These are phyloP conservation scores for Wickerhamiella siamensis DNA, from an alignment of 805 yeast species.

Conservation along the genomic window DNA sequence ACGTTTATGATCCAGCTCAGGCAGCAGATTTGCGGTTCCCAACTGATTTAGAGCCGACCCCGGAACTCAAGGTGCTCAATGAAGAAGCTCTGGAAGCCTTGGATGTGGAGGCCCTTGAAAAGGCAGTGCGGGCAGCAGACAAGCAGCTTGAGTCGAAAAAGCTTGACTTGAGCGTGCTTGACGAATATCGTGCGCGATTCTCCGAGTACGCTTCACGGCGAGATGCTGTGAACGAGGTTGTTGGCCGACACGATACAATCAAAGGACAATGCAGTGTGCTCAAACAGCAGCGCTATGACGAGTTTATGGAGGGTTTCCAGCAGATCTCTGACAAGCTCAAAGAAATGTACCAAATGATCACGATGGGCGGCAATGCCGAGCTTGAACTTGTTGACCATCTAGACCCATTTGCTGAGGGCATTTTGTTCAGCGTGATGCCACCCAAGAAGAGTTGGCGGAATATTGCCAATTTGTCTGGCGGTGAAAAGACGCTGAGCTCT, in stretches of 20 bases:
- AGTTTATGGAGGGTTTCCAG: slow-evolving; percentile 87
- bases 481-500: slow-evolving; percentile 91
- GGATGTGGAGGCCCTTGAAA: slow-evolving; percentile 11
- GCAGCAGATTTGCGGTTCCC: slow-evolving; percentile 6
- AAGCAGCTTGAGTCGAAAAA: slow-evolving; percentile 36
- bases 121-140: slow-evolving; percentile 14
- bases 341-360: slow-evolving; percentile 96
- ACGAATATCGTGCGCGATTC: slow-evolving; percentile 58
- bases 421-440: slow-evolving; percentile 94
- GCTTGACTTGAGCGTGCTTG: slow-evolving; percentile 59
- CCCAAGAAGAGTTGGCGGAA: slow-evolving; percentile 97
- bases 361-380: slow-evolving; percentile 99
- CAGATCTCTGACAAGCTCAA: slow-evolving; percentile 75
- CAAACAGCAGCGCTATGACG: slow-evolving; percentile 61
- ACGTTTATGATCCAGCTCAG: slow-evolving; percentile 4
- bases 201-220: slow-evolving; percentile 51
- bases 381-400: slow-evolving; percentile 85
- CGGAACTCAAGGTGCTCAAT: slow-evolving; percentile 12
- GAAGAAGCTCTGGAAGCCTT: slow-evolving; percentile 16
- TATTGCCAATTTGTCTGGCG: slow-evolving; percentile 89
- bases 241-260: slow-evolving; percentile 47
- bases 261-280: slow-evolving; percentile 51
- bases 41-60: background rate
- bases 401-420: slow-evolving; percentile 98
- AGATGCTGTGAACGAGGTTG: slow-evolving; percentile 52